Conservation (phyloP, 108 stramenopile species). For the Hondaea fermentalgiana region DNA sequence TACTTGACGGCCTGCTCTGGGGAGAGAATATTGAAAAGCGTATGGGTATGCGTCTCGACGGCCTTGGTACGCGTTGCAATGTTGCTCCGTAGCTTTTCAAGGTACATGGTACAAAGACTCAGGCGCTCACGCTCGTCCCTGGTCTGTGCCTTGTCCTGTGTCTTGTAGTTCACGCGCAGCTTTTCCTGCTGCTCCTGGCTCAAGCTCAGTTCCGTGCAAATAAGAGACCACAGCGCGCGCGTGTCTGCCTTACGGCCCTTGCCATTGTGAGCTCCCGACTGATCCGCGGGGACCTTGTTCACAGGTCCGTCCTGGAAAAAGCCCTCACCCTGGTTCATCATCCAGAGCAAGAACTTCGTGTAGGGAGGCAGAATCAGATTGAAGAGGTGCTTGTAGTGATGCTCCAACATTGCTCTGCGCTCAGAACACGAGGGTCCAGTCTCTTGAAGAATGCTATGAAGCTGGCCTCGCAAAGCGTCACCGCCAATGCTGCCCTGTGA, state of each 20-base stretch:
- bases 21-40: constrained; percentile 41
- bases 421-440: constrained; percentile 21
- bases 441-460: background rate
- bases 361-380: constrained; percentile 61
- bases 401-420: constrained; percentile 51
- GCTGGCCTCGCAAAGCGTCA: background rate
- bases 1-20: constrained; percentile 57
- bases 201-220: constrained; percentile 78
- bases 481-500: background rate
- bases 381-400: constrained; percentile 62
- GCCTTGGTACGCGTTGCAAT: constrained; percentile 43
- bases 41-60: constrained; percentile 44
- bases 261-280: constrained; percentile 55
- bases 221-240: constrained; percentile 76
- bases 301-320: constrained; percentile 68
- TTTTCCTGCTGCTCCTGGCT: constrained; percentile 84
- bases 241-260: constrained; percentile 53
- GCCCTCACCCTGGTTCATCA: constrained; percentile 67
- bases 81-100: constrained; percentile 50
- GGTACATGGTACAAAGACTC: constrained; percentile 52
- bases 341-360: constrained; percentile 70
- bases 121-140: constrained; percentile 67
- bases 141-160: constrained; percentile 39
- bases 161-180: constrained; percentile 58
- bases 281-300: background rate